Base-by-base conservation (phyloP, 352 stramenopile species). In the Pythium brachiatum region DNA sequence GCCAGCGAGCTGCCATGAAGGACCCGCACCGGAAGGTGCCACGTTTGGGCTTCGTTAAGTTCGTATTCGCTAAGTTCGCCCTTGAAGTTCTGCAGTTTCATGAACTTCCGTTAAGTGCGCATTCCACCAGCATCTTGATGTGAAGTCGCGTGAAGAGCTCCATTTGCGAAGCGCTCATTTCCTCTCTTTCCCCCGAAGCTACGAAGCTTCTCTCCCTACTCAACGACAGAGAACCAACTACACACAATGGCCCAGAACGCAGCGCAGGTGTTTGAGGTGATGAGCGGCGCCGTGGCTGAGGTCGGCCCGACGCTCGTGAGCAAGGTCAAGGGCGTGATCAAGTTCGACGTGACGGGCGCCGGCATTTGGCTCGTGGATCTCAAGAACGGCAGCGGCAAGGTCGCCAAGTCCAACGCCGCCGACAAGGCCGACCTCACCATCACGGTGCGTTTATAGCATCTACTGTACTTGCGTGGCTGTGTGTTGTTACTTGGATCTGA, bases 401-500 rank as follows among this genome's bases (percentile, higher is more conserved):
- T 93, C 60, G 71, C 73, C 41, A 47, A 56, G 21, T 69, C 74
- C 25, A 78, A 69, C 15, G 62, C 68, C 36, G 69, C 57, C 46
- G 81, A 88, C 57, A 90, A 90, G 69, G 73, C 79, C n/a, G 80
- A 93, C 50, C 68, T 93, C 44, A 89, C 78, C 60, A 89, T 93
- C 68, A 81, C 76, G 57, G 75, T 83, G 43, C 57, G 62, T 26
- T 15, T 3, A 11, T 13, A 44, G n/a, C n/a, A n/a, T n/a, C n/a
- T n/a, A n/a, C n/a, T n/a, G n/a, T n/a, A n/a, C n/a, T n/a, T n/a
- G n/a, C n/a, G n/a, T n/a, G n/a, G n/a, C n/a, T n/a, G n/a, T 44
- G n/a, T 2, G 6, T 6, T 27, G 11, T 53, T 31, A 13, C 23
- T 21, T 11, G 20, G n/a, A 62, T 62, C 6, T 52, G 6, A 39